Base-by-base conservation (phyloP, 2,329 filamentous ascomycete genomes). In the Fonsecaea multimorphosa region DNA sequence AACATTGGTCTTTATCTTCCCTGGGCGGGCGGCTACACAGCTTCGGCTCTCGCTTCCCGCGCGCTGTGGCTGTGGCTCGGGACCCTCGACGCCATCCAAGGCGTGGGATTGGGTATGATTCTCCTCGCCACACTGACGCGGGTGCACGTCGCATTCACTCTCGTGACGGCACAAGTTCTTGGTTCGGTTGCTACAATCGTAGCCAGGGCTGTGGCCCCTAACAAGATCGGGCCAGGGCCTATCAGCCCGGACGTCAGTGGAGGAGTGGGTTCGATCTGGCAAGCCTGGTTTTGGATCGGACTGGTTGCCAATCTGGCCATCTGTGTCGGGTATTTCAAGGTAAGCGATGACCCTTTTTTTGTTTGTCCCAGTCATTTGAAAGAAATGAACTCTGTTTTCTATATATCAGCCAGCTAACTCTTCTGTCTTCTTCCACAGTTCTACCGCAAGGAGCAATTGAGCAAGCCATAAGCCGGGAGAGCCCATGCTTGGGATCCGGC, bases 41-140 rank as follows among this genome's bases (percentile, higher is more conserved):
- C 82, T 7, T 69, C 67, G 1, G 85, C 87, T 0, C 74, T 89
- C 0, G 76, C 86, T 8, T 85, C 85, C 1, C 80, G 87, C 49
- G 78, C 80, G 62, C 76, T 89, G 3, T 90, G 88, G 87, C 80
- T 90, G 11, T 90, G 87, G 87, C 82, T 90, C 0, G 88, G 88
- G 46, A 82, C 89, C 3, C 79, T 90, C 9, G 88, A 90, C 70
- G 82, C 85, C 9, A 77, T 90, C 6, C 88, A 90, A 74, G 86
- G 87, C 44, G 84, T 89, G 1, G 88, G 88, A 1, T 84, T 90
- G 61, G 88, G 88, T 61, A 90, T 89, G 87, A 86, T 90, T 58
- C 78, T 90, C 3, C 76, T 90, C 49, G 86, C 88, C 73, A 89
- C 87, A 0, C 76, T 89, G 69, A 89, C 87, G 0, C 79, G 88